phyloP scores from a whole-genome alignment of 1,284 basidiomycete species.

The Laetiporus sulphureus region DNA sequence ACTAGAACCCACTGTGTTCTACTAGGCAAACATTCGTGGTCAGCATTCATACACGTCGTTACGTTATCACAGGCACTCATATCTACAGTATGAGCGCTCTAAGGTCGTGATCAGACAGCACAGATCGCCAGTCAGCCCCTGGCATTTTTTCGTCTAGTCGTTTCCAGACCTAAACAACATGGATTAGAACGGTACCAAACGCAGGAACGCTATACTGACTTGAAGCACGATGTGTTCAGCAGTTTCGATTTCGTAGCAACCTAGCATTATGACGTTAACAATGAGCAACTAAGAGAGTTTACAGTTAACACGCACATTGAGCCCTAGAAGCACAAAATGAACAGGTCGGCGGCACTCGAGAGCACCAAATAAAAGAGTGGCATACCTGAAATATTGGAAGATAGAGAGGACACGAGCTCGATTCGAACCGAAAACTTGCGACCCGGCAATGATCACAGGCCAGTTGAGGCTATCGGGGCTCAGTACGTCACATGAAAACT shows the following conservation, averaged over 20 bases:
- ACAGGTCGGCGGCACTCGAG: neutral
- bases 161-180: constrained; percentile 30
- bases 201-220: constrained; percentile 25
- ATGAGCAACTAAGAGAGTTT: neutral
- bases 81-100: constrained; percentile 27
- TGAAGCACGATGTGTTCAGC: constrained; percentile 37
- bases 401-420: constrained; percentile 34
- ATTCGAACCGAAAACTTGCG: constrained; percentile 29
- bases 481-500: neutral
- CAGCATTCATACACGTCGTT: too few relatives aligned
- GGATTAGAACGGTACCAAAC: constrained; percentile 9
- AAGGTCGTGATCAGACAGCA: constrained; percentile 33
- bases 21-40: too few relatives aligned
- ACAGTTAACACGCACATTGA: constrained; percentile 14
- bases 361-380: constrained; percentile 10
- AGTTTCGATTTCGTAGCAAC: constrained; percentile 46
- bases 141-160: constrained; percentile 31
- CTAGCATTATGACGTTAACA: constrained; percentile 7
- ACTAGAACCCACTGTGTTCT: too few relatives aligned
- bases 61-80: too few relatives aligned
- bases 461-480: constrained; percentile 30
- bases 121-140: constrained; percentile 31
- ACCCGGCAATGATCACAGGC: constrained; percentile 41
- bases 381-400: constrained; percentile 39
- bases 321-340: constrained; percentile 14